Evolutionary conservation across 2,329 filamentous ascomycete genomes (phyloP).

Genomic region (Periconia macrospinosa): DNA sequence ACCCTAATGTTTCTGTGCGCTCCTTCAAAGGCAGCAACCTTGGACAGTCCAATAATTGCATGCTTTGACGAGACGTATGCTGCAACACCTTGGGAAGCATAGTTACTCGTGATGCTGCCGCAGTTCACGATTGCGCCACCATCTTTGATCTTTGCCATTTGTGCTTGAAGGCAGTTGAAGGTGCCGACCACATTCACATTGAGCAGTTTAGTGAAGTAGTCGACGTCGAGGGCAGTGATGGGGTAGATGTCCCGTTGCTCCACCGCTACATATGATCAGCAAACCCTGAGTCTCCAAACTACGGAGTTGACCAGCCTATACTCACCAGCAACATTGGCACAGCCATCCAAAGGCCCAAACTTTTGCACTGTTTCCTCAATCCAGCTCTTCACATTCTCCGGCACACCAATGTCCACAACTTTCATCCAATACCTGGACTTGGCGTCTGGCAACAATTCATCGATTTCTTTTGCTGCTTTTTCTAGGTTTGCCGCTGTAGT

Average conservation of each 20-base stretch:
- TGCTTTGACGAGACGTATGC: constrained; percentile 52
- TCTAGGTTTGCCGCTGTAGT: constrained; percentile 11
- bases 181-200: constrained; percentile 12
- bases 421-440: constrained; percentile 9
- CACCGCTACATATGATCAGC: constrained; percentile 6
- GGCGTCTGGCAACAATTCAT: constrained; percentile 11
- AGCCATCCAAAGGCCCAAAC: constrained; percentile 14
- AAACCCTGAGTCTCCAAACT: neutral
- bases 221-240: constrained; percentile 12
- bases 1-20: constrained; percentile 50
- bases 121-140: constrained; percentile 17
- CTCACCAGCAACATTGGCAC: constrained; percentile 16
- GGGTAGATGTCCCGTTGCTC: constrained; percentile 18
- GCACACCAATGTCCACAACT: constrained; percentile 9
- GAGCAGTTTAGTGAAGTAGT: constrained; percentile 10
- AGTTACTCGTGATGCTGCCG: constrained; percentile 13
- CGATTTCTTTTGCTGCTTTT: constrained; percentile 11
- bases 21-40: constrained; percentile 52
- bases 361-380: constrained; percentile 12
- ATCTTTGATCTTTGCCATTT: constrained; percentile 21
- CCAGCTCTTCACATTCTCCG: constrained; percentile 9
- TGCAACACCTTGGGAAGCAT: constrained; percentile 19
- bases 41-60: constrained; percentile 50
- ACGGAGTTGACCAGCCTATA: neutral
- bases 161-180: constrained; percentile 13